Percentiles rank a stretch among this genome's conserved stretches.
Evolutionary conservation across 306 rosid species (phyloP).

Genomic region (Arachis hypogaea): DNA sequence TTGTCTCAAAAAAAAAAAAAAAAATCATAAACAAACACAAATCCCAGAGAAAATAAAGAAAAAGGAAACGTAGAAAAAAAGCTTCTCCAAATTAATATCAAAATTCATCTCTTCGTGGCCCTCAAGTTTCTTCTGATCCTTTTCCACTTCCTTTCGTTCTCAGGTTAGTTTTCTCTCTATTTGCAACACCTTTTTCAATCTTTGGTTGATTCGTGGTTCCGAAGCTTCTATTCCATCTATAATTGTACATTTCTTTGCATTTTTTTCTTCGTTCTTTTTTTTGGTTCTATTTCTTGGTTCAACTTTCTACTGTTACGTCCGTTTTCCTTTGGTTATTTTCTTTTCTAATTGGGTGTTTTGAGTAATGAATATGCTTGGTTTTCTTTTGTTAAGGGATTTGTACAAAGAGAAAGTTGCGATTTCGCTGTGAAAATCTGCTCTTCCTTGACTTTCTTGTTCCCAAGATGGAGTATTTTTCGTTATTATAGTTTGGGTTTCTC

Average conservation of each 20-base stretch:
- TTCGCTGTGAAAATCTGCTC: conserved; percentile 33
- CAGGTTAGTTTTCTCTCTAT: conserved; percentile 41
- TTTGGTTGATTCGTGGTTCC: conserved; percentile 11
- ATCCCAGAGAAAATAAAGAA: neutral
- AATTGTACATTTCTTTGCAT: conserved; percentile 12
- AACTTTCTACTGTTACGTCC: neutral
- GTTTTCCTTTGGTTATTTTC: conserved; percentile 2
- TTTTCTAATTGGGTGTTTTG: conserved; percentile 24
- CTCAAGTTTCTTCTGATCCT: conserved; percentile 13
- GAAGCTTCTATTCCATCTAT: neutral
- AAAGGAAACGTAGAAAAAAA: conserved; percentile 27
- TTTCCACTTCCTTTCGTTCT: conserved; percentile 10
- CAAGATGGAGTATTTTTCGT: conserved; percentile 38
- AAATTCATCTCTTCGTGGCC: conserved; percentile 36
- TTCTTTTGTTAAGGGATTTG: conserved; percentile 41
- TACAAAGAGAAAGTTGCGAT: conserved; percentile 35
- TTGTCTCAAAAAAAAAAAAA: conserved; percentile 26
- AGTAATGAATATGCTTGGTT: conserved; percentile 37
- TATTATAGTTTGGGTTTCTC: conserved; percentile 24
- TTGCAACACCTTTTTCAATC: conserved; percentile 4
- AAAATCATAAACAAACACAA: neutral
- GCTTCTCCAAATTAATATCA: neutral
- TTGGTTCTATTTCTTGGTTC: neutral
- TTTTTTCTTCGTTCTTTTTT: neutral
- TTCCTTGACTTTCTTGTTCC: conserved; percentile 18